These are phyloP conservation scores for Chernovozyma aurita DNA, from an alignment of 1,139 yeast genomes.

Conservation along the genomic window DNA sequence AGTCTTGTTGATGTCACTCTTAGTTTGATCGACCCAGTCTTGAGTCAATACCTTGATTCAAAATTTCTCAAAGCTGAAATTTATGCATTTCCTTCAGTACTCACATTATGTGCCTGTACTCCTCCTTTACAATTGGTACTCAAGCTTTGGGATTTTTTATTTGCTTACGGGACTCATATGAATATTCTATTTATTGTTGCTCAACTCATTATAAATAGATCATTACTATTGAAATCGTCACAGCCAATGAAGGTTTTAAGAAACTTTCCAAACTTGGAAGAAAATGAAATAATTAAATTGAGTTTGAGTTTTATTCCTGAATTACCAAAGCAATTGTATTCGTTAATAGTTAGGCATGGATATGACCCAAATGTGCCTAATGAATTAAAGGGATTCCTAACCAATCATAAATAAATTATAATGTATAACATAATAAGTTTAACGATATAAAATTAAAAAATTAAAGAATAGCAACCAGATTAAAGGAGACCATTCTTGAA, in stretches of 20 bases:
- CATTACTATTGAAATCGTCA: conserved; percentile 48
- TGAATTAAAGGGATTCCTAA: conserved; percentile 26
- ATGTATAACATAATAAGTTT: neutral
- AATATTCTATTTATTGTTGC: conserved; percentile 83
- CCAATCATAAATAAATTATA: neutral
- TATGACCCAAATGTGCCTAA: conserved; percentile 50
- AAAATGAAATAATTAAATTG: conserved; percentile 70
- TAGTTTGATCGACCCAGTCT: conserved; percentile 67
- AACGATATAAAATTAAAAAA: no score
- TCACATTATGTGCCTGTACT: conserved; percentile 86
- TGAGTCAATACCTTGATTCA: conserved; percentile 56
- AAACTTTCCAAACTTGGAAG: conserved; percentile 68
- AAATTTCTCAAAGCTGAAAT: conserved; percentile 75
- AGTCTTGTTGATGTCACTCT: conserved; percentile 66
- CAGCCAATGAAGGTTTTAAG: conserved; percentile 76
- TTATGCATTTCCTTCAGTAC: conserved; percentile 83
- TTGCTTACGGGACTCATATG: conserved; percentile 90
- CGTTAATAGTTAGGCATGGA: conserved; percentile 67
- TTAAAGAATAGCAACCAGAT: neutral
- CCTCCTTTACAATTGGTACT: conserved; percentile 78
- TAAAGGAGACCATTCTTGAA: conserved; percentile 30
- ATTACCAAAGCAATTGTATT: conserved; percentile 66
- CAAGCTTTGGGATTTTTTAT: conserved; percentile 82
- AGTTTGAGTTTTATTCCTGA: conserved; percentile 79
- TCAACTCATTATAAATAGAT: conserved; percentile 68